Base-by-base conservation (phyloP, 495 filamentous ascomycete genomes). In the Extremus antarcticus region DNA sequence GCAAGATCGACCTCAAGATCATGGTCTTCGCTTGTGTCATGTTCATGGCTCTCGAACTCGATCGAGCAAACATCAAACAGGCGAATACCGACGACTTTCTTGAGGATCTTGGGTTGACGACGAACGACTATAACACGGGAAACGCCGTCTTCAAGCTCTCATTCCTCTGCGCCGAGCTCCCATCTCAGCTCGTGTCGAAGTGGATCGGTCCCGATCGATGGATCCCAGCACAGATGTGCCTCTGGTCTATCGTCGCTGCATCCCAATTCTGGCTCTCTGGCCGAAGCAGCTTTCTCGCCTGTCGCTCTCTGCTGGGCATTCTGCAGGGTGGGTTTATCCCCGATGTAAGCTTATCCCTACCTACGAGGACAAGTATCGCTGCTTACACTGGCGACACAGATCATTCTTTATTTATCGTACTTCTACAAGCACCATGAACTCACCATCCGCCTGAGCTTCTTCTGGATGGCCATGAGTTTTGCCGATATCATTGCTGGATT, bases 361-460 rank as follows among this genome's bases (percentile, higher is more conserved):
- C n/a, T n/a, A n/a, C n/a, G n/a, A n/a, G n/a, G n/a, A n/a, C n/a
- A n/a, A n/a, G n/a, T n/a, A n/a, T n/a, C n/a, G n/a, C n/a, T n/a
- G n/a, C n/a, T n/a, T n/a, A n/a, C n/a, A n/a, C n/a, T n/a, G n/a
- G n/a, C n/a, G n/a, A n/a, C n/a, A n/a, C n/a, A 75, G 43, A 66
- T 73, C 46, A 68, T 81, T 1, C 66, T 81, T 3, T 79, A 71
- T 61, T 59, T 79, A 35, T 71, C 74, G 2, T 80, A 78, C 58
- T 78, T 73, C 55, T 78, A 77, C 57, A 70, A 73, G 60, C 65
- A 69, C 20, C 63, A 63, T 7, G 76, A 80, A 59, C 69, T 80
- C 8, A 70, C 76, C 0, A 68, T 73, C 16, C 68, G 77, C 3
- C 60, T 79, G 4, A 64, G 70, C 2, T 73, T 68, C 63, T 78